Conservation (phyloP, 2,329 filamentous ascomycete genomes). For the Ilyonectria sp. region DNA sequence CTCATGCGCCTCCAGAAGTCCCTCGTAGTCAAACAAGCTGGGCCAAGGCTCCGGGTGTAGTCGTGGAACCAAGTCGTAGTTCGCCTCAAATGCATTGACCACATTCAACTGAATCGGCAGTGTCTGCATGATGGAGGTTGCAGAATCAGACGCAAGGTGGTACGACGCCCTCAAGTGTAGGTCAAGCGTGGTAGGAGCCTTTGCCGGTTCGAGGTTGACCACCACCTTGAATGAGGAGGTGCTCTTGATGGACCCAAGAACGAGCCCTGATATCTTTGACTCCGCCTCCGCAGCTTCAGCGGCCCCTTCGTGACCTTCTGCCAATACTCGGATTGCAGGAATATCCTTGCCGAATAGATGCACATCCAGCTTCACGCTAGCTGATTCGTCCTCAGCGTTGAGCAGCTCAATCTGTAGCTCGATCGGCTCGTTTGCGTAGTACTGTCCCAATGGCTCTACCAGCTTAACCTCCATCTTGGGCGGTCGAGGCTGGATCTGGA, state of each 20-base stretch:
- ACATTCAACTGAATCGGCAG: constrained; percentile 79
- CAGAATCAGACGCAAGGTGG: constrained; percentile 82
- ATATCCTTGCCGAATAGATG: constrained; percentile 73
- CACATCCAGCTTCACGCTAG: constrained; percentile 79
- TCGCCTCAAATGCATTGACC: constrained; percentile 90
- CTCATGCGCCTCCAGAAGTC: constrained; percentile 56
- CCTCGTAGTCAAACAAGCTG: constrained; percentile 81
- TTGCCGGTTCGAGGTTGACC: constrained; percentile 66
- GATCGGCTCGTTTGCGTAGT: constrained; percentile 88
- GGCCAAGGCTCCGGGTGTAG: constrained; percentile 88
- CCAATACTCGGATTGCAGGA: constrained; percentile 62
- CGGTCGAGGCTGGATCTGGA: constrained; percentile 88
- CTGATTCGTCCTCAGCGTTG: constrained; percentile 88
- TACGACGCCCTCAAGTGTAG: constrained; percentile 84
- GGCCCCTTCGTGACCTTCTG: constrained; percentile 53
- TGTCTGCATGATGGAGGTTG: constrained; percentile 85
- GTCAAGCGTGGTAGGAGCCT: constrained; percentile 71
- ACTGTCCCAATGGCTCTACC: constrained; percentile 75
- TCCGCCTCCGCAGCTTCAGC: constrained; percentile 58
- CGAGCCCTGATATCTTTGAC: constrained; percentile 58
- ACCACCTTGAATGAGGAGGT: constrained; percentile 60
- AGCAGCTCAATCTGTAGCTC: constrained; percentile 77
- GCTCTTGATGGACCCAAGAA: constrained; percentile 64
- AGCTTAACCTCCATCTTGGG: constrained; percentile 89
- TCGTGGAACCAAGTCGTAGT: constrained; percentile 87